Evolutionary conservation across 1,139 yeast species (phyloP), one percentile per base, ranked within the genome.

Genomic region (Geotrichum macrosporum): DNA sequence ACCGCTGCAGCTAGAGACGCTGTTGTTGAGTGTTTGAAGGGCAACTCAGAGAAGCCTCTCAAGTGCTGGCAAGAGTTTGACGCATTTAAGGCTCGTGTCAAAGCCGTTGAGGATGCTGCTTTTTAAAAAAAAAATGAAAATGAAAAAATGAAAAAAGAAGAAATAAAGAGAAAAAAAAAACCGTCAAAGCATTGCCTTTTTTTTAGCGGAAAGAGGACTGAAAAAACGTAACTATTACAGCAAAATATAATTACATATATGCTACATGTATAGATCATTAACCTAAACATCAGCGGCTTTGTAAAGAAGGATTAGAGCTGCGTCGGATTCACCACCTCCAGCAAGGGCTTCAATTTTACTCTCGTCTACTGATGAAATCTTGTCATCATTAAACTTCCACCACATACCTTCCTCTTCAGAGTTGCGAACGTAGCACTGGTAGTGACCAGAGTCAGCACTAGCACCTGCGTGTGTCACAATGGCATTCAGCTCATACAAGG

Each of bases 281-380:
- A 6, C n/a, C 38, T 58, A 74, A 61, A 58, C 46, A 18, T 92
- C 94, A 57, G 81, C 77, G 3, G 87, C 94, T 62, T 82, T 83
- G 72, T 92, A 92, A 47, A 92, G 68, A 56, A 89, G 74, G 53
- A 94, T 81, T 67, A 92, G 77, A 1, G 98, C 98, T 59, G 94
- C 81, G 67, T 92, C 98, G 58, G 95, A 81, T 69, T 94, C 98
- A 52, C 98, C 96, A 45, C 99, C 99, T 40, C 98, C 99, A 6
- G 96, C 85, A 55, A 94, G 74, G 47, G 77, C 69, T 63, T 87
- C 96, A 53, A 92, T 79, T 62, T 78, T 86, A 46, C 87, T 94
- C 61, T 79, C 84, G 51, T 74, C 77, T 13, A 89, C 88, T 34
- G 75, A 69, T 8, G 80, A 71, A n/a, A 94, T 95, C 63, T 84